Evolutionary conservation across 75 land plant species (phyloP).

Genomic region (Cupressus sempervirens): DNA sequence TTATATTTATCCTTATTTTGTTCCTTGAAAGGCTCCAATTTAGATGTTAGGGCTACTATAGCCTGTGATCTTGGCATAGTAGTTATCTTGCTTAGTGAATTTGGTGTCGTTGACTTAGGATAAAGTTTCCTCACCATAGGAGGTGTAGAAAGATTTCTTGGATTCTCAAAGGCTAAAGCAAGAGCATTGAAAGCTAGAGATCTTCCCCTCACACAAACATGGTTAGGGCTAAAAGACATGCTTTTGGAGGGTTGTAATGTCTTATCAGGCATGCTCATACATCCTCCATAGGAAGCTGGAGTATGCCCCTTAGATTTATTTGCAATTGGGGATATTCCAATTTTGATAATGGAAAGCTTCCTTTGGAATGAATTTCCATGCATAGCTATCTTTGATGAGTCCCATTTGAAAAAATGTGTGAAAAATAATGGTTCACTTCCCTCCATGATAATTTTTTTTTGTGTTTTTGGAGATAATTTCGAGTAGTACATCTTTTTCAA

Average conservation of each 20-base stretch:
- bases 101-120: slow-evolving; percentile 41
- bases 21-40: slow-evolving; percentile 44
- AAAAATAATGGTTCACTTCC: slow-evolving; percentile 72
- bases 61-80: slow-evolving; percentile 47
- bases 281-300: slow-evolving; percentile 21
- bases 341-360: slow-evolving; percentile 54
- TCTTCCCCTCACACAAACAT: slow-evolving; percentile 40
- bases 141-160: slow-evolving; percentile 42
- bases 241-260: slow-evolving; percentile 30
- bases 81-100: slow-evolving; percentile 27
- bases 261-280: slow-evolving; percentile 31
- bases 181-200: slow-evolving; percentile 52
- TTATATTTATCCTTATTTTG: no score
- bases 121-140: slow-evolving; percentile 27
- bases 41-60: slow-evolving; percentile 55
- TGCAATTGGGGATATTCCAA: slow-evolving; percentile 26
- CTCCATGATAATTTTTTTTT: slow-evolving; percentile 57
- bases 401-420: slow-evolving; percentile 74
- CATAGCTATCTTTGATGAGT: slow-evolving; percentile 45
- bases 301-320: slow-evolving; percentile 40
- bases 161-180: slow-evolving; percentile 43
- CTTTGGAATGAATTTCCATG: slow-evolving; percentile 69
- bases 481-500: slow-evolving; percentile 39
- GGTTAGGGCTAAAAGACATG: slow-evolving; percentile 40
- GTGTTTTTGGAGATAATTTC: slow-evolving; percentile 58